Evolutionary conservation across 345 rosid species (phyloP).

Genomic region (Citrus mangshanensis): DNA sequence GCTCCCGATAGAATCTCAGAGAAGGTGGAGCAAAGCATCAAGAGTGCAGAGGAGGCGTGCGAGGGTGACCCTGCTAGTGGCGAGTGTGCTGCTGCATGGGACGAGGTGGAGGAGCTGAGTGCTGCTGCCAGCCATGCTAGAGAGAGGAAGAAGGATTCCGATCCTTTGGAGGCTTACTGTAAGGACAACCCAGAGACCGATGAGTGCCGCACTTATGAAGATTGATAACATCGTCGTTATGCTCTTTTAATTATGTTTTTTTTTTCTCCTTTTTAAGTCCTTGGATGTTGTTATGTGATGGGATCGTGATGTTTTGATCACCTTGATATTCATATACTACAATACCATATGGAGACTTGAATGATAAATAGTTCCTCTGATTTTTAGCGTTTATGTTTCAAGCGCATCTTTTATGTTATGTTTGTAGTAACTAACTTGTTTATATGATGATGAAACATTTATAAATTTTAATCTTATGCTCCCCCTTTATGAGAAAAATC

Average conservation of each 20-base stretch:
- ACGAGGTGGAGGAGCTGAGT: slow-evolving; percentile 98
- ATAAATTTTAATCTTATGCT: too few relatives aligned
- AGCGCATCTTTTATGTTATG: not conserved
- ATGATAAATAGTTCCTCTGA: not conserved
- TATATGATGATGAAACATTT: not conserved
- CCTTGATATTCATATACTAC: not conserved
- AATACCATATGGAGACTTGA: not conserved
- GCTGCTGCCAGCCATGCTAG: slow-evolving; percentile 96
- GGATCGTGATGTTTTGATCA: not conserved
- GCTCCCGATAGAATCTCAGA: slow-evolving; percentile 68
- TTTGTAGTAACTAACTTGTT: not conserved
- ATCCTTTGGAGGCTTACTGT: slow-evolving; percentile 84
- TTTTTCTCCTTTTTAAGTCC: not conserved
- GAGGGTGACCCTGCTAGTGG: slow-evolving; percentile 80
- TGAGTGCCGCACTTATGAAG: slow-evolving; percentile 95
- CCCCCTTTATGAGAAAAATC: not conserved
- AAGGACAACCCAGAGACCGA: slow-evolving; percentile 89
- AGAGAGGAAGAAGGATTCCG: slow-evolving; percentile 72
- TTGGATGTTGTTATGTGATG: not conserved
- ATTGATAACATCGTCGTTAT: slow-evolving; percentile 21
- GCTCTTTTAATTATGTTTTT: not conserved
- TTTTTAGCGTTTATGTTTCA: not conserved
- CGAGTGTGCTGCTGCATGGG: slow-evolving; percentile 99
- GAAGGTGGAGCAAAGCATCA: slow-evolving; percentile 85
- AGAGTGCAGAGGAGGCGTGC: slow-evolving; percentile 75